Evolutionary conservation across 768 basidiomycete genomes (phyloP), one percentile per base, ranked within the genome.

Genomic region (Thelephora ganbajun): DNA sequence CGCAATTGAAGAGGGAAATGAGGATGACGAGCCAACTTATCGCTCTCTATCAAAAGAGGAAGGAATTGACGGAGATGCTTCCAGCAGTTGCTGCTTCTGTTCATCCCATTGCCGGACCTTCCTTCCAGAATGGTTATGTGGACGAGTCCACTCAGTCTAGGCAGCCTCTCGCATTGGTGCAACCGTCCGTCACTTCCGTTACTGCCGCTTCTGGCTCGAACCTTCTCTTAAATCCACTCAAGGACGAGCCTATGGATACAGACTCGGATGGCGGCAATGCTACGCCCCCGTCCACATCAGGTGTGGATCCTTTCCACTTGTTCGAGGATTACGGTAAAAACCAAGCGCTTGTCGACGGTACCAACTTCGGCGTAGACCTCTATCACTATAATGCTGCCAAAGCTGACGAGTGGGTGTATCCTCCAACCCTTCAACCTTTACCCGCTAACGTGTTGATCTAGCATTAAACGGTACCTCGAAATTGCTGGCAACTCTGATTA

Each of bases 401-500:
- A 22, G 63, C 68, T 9, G 70, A 73, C 47, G 76, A 79, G 77
- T 78, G 59, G 34, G 70, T 64, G 19, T n/a, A n/a, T n/a, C 44
- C 42, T 35, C 43, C 34, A 18, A 14, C n/a, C 35, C 20, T 46
- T 7, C 16, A 35, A 12, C 46, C 39, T 39, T 18, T 47, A 30
- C 26, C 22, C 39, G 16, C 44, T 16, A 30, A 33, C 18, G 35
- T 36, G 11, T 22, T 33, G 44, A 47, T 51, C 19, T 39, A 77
- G 77, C 50, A 72, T 79, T 45, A 66, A 73, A 41, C 66, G 72
- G 48, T 80, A 79, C 54, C 49, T 80, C 7, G 51, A 72, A 11
- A 61, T 67, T 44, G 78, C 77, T 20, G 74, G 76, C 1, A 79
- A 79, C 56, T 66, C 74, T 0, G 75, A 75, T 53, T 62, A 62